Base-by-base conservation (phyloP, 176 grass and related monocot genomes). In the Miscanthus lutarioriparius region DNA sequence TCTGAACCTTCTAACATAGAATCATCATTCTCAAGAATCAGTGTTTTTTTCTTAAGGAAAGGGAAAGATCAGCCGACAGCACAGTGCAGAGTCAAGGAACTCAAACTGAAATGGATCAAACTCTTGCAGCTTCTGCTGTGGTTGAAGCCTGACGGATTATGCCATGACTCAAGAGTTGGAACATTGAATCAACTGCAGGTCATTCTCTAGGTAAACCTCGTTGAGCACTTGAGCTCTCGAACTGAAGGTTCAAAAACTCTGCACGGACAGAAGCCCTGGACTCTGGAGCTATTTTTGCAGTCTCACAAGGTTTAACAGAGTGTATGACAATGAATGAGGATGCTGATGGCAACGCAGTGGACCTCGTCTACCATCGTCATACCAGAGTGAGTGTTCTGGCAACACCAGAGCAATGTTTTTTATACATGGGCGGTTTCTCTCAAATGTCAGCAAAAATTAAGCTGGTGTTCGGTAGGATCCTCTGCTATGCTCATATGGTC, bases 401-500 rank as follows among this genome's bases (percentile, higher is more conserved):
- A 69, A 27, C 25, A 10, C 71, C n/a, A 19, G 10, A 76, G 14
- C 67, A 54, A 83, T 66, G 59, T 44, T 59, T 65, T 82, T 83
- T 41, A 67, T 48, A 41, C 71, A 58, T 79, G 58, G 15, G 7
- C 11, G 8, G 45, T 45, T 51, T 17, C 47, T 28, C 32, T 91
- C 45, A 88, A 54, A 28, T 54, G 25, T 91, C 36, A 88, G 64
- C 36, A 86, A 15, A 82, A 64, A 41, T 47, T 33, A 79, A 86
- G 65, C 59, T 71, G 58, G 59, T 85, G 74, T 59, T 89, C 23
- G 2, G 56, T 64, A 82, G 63, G 30, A 83, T 86, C 79, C 73
- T 37, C 59, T 80, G 58, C 26, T 45, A 39, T 37, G 37, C 70
- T 53, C 80, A 93, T 93, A 64, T 93, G 77, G 51, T 85, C 41